phyloP scores from a whole-genome alignment of 306 rosid genomes.

The Castanopsis chinensis region DNA sequence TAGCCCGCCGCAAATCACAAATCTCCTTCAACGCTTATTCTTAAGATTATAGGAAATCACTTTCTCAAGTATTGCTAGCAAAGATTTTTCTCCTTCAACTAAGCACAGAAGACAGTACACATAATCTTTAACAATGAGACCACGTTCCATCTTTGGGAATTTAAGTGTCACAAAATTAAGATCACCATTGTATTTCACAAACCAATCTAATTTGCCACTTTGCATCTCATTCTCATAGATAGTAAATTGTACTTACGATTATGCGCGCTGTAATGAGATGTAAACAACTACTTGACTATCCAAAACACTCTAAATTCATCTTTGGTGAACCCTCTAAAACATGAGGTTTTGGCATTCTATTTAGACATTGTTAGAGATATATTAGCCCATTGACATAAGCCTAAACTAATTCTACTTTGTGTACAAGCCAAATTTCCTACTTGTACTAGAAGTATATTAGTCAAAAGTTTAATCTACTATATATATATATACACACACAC shows the following conservation, averaged over 20 bases:
- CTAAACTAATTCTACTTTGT: too few relatives aligned
- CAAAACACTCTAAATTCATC: not conserved
- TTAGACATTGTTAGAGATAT: too few relatives aligned
- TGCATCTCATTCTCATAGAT: conserved; percentile 5
- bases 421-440: too few relatives aligned
- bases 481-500: too few relatives aligned
- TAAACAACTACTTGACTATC: conserved; percentile 7
- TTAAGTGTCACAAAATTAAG: not conserved
- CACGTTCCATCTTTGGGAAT: not conserved
- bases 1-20: not conserved
- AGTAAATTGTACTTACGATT: not conserved
- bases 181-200: conserved; percentile 7
- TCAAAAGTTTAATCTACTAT: too few relatives aligned
- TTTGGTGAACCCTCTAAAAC: not conserved
- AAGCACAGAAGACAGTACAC: not conserved
- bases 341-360: conserved; percentile 12
- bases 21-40: not conserved
- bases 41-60: not conserved
- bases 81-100: not conserved
- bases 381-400: too few relatives aligned
- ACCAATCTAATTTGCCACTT: conserved; percentile 24
- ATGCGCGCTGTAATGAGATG: not conserved
- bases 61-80: not conserved
- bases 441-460: too few relatives aligned
- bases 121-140: not conserved